Percentiles rank a stretch among this genome's conserved stretches.
Conservation (phyloP, 139 green algal genomes). For the Pedinophyceae sp. region DNA sequence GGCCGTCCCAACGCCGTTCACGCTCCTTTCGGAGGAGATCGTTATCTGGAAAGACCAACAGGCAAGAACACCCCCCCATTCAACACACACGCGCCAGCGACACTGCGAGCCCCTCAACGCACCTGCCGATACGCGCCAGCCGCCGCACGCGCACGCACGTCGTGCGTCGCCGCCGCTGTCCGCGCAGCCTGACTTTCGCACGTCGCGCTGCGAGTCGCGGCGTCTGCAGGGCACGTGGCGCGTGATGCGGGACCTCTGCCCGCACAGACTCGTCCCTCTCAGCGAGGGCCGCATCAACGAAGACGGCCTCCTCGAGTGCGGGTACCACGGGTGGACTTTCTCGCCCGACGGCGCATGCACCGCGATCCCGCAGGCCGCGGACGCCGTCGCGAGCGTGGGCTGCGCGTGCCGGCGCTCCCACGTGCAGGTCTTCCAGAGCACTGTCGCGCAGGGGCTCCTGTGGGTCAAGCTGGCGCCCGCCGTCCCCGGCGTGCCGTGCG, state of each 20-base stretch:
- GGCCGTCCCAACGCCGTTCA: too few species aligned
- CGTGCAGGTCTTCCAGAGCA: conserved; percentile 13
- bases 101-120: too few species aligned
- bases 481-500: conserved; percentile 1
- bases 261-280: conserved; percentile 11
- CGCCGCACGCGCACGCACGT: too few species aligned
- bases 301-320: conserved; percentile 17
- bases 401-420: conserved; percentile 6
- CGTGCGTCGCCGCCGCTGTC: too few species aligned
- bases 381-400: conserved; percentile 8
- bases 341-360: conserved; percentile 8
- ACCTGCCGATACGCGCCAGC: too few species aligned
- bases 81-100: too few species aligned
- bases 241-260: conserved; percentile 17
- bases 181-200: too few species aligned
- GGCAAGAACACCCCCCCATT: too few species aligned
- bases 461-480: conserved; percentile 1
- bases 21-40: too few species aligned
- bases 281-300: conserved; percentile 19
- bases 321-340: conserved; percentile 19
- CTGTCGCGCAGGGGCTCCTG: conserved; percentile 10
- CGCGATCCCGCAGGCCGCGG: conserved; percentile 18
- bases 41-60: too few species aligned
- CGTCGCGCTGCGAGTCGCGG: too few species aligned
- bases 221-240: conserved; percentile 30